Conservation (phyloP, 768 basidiomycete genomes). For the Leccinellum luteum region DNA sequence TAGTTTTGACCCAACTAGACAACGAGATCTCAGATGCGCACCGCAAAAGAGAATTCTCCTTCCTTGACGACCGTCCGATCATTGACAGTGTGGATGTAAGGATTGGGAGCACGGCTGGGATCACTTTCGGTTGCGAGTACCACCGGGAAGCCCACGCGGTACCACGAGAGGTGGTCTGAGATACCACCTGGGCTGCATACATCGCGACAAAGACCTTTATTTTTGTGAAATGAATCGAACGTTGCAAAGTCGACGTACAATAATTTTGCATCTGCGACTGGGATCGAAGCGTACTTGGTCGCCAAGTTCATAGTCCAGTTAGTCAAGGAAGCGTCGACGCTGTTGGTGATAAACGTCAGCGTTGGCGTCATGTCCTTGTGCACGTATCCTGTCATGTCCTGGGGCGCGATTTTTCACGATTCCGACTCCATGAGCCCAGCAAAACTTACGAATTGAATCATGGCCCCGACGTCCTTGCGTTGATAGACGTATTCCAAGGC, state of each 20-base stretch:
- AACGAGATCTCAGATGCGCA: background rate
- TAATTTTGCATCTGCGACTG: conserved; percentile 17
- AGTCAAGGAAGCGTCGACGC: conserved; percentile 46
- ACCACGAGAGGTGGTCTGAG: conserved; percentile 47
- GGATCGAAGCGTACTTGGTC: conserved; percentile 29
- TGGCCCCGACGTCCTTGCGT: conserved; percentile 45
- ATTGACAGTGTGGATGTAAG: conserved; percentile 36
- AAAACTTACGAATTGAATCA: conserved; percentile 45
- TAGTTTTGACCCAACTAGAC: background rate
- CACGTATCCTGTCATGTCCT: conserved; percentile 39
- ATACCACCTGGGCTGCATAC: conserved; percentile 33
- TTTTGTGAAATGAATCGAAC: background rate
- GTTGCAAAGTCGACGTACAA: conserved; percentile 25
- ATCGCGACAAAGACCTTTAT: background rate
- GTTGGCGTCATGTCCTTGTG: conserved; percentile 5
- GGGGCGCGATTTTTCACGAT: background rate
- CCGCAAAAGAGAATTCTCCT: conserved; percentile 45
- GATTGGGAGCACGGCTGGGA: conserved; percentile 39
- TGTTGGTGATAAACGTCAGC: conserved; percentile 31
- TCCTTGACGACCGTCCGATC: conserved; percentile 22
- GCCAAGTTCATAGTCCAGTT: conserved; percentile 32
- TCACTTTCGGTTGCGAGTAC: conserved; percentile 44
- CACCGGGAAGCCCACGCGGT: conserved; percentile 38
- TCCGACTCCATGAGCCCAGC: background rate
- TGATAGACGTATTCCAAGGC: conserved; percentile 46